These are phyloP conservation scores for Petunia secreta DNA, from an alignment of 257 asterid species.

Conservation along the genomic window DNA sequence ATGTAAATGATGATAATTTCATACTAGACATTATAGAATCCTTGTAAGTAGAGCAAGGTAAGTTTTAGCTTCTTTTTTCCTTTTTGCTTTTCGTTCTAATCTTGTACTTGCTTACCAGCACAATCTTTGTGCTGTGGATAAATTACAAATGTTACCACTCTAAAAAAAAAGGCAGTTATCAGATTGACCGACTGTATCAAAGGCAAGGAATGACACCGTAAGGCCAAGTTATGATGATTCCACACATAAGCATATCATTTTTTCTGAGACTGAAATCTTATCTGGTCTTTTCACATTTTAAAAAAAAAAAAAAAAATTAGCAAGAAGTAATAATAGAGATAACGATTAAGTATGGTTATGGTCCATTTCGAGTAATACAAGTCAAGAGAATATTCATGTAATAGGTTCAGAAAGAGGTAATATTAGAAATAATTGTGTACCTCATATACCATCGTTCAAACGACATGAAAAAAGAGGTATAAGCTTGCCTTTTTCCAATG, in stretches of 20 bases:
- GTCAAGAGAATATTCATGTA: background rate
- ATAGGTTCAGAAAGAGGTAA: background rate
- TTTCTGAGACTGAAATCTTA: no score
- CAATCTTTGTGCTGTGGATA: no score
- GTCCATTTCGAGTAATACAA: conserved; percentile 6
- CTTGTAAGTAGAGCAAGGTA: no score
- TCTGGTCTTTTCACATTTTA: no score
- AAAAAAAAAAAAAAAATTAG: background rate
- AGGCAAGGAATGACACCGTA: background rate
- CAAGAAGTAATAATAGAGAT: background rate
- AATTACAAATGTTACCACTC: no score
- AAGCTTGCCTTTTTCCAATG: background rate
- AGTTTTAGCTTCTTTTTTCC: no score
- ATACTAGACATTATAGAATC: no score
- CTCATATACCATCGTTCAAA: background rate
- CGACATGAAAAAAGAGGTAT: background rate
- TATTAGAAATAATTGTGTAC: background rate
- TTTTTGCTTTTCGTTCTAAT: no score
- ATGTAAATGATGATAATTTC: no score
- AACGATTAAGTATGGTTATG: conserved; percentile 2
- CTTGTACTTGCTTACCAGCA: no score
- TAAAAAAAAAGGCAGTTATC: background rate
- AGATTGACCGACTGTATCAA: background rate
- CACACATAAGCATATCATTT: no score
- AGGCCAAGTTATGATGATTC: background rate